Base-by-base conservation (phyloP, 495 filamentous ascomycete species). In the Rhypophila decipiens region DNA sequence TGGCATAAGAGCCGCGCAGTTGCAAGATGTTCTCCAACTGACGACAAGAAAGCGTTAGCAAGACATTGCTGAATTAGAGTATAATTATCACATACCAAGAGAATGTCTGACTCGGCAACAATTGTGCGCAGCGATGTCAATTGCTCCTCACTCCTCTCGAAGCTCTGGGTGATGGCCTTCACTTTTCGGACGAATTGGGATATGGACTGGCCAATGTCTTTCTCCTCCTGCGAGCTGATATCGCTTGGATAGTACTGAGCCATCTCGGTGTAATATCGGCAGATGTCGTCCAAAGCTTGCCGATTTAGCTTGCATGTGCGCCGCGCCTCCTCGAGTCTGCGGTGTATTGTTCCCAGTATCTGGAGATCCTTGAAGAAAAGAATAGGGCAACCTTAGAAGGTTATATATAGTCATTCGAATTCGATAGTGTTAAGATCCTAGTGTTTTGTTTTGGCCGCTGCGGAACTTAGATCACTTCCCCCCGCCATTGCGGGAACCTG, bases 301-400 rank as follows among this genome's bases (percentile, higher is more conserved):
- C 44, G 33, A 47, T 73, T 68, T 2, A 65, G 15, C 17, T 59
- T 55, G 2, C 72, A 40, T 1, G 66, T 49, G 10, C 70, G 41
- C 5, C 52, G 27, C 0, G 59, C 52, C 45, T 72, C 67, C 15
- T 65, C 58, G 4, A 55, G 41, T 39, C 64, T 69, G 5, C 64
- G 59, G 39, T 68, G 61, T 33, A 68, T 53, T 27, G 34, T 46
- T 31, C 71, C 63, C n/a, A 69, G 52, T 31, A 42, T 40, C 35
- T 73, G 69, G 11, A 71, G 51, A 34, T 67, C 59, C 21, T 42
- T 43, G 39, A 66, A 64, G n/a, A n/a, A n/a, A n/a, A n/a, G n/a
- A n/a, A n/a, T n/a, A n/a, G n/a, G n/a, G n/a, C n/a, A n/a, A n/a
- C n/a, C n/a, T n/a, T n/a, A n/a, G n/a, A n/a, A n/a, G n/a, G n/a